A percentile compares a stretch with the other conserved stretches of the same genome.
These are phyloP conservation scores for Lichtheimia ornata DNA, from an alignment of 371 early-diverging fungal genomes.

Conservation along the genomic window DNA sequence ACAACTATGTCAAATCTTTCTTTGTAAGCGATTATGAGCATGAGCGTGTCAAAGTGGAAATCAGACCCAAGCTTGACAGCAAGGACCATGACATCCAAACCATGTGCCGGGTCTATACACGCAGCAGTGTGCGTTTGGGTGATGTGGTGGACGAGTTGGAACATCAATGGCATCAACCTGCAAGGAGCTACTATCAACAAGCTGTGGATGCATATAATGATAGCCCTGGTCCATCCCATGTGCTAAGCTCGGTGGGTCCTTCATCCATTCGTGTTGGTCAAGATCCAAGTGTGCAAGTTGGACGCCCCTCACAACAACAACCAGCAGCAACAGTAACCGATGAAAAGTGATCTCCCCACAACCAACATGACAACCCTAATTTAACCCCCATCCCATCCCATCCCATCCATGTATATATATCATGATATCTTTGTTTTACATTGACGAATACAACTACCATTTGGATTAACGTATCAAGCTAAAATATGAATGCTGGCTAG, in stretches of 20 bases:
- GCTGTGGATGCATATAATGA: conserved; percentile 35
- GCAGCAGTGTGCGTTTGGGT: conserved; percentile 30
- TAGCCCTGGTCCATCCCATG: conserved; percentile 37
- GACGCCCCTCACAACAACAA: conserved; percentile 1
- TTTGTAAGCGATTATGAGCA: conserved; percentile 36
- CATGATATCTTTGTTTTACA: no score
- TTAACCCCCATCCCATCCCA: no score
- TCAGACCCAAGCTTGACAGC: conserved; percentile 40
- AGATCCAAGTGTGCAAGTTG: conserved; percentile 1
- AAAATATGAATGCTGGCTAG: no score
- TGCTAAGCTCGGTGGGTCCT: conserved; percentile 40
- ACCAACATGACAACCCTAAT: not conserved
- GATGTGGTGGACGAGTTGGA: conserved; percentile 39
- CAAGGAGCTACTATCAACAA: conserved; percentile 32
- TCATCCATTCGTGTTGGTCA: conserved; percentile 16
- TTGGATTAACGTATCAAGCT: no score
- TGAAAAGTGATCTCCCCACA: not conserved
- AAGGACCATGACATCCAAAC: conserved; percentile 37
- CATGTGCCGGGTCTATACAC: conserved; percentile 27
- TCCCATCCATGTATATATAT: no score
- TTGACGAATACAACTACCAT: no score
- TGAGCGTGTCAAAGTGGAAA: conserved; percentile 44
- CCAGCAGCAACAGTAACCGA: not conserved
- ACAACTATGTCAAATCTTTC: conserved; percentile 34
- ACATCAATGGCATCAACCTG: conserved; percentile 41